Evolutionary conservation across 345 rosid species (phyloP), one percentile per base, ranked within the genome.

Genomic region (Salix koriyanagi): DNA sequence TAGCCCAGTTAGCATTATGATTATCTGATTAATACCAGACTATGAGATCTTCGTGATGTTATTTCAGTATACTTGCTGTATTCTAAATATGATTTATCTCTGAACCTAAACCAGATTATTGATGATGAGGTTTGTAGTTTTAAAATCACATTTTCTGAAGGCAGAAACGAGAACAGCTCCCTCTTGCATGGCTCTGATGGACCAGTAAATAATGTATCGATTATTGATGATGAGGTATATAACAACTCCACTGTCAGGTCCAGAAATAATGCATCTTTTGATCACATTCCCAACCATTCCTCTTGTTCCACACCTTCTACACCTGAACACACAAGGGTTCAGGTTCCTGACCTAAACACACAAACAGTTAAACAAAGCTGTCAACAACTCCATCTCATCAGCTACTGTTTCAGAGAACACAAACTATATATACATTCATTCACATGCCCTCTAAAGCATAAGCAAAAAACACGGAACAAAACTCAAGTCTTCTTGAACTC

Each of bases 401-500:
- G 28, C 70, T 75, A 11, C 42, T 11, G 30, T 28, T 41, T 18
- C 70, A 9, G 6, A 9, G 6, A 44, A 5, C 41, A 41, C 56
- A 44, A 19, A 11, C 65, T 67, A 74, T 74, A 75, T n/a, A 75
- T 66, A 36, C 54, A 46, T 19, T 52, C 18, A 65, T 25, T 65
- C 14, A 25, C 64, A 10, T 8, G 23, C 25, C 66, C 4, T 36
- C 56, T 68, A 1, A 3, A 54, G 73, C 73, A 69, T 5, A 1
- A 37, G 30, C 52, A 56, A 54, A 56, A 54, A 39, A 68, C 52
- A 39, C 66, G 8, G 23, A 14, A 37, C 14, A 67, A 25, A 34
- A 18, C 48, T 15, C 12, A 23, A 12, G 26, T 64, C 41, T 42
- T 21, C 30, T 19, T 25, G 3, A 19, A 7, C 30, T 46, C n/a